phyloP scores from a whole-genome alignment of 78 protist species.

The Salpingoeca rosetta region DNA sequence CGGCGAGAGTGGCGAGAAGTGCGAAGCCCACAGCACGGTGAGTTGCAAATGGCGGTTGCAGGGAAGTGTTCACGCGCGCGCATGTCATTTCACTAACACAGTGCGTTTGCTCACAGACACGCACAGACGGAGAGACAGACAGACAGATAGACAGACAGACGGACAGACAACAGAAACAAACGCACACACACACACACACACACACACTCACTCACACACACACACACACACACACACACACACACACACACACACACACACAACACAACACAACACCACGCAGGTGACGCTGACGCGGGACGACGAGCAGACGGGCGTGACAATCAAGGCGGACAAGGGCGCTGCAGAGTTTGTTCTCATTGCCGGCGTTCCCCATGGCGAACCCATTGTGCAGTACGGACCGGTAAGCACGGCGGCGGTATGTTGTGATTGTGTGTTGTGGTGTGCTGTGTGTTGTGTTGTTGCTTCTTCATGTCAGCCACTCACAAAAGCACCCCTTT shows the following conservation, averaged over 20 bases:
- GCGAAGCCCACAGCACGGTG: background rate
- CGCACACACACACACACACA: no score
- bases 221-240: no score
- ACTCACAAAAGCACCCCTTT: no score
- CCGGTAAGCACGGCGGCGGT: no score
- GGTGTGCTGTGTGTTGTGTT: no score
- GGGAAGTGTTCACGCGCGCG: background rate
- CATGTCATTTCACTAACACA: background rate
- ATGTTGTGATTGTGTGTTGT: no score
- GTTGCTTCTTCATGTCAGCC: no score
- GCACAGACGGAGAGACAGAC: no score
- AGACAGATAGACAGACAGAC: no score
- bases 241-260: no score
- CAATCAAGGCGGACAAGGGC: background rate
- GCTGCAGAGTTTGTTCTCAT: background rate
- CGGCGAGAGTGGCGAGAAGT: background rate
- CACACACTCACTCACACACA: no score
- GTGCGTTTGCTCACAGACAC: background rate
- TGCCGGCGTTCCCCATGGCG: slow-evolving; percentile 19
- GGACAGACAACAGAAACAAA: no score
- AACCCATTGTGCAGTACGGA: slow-evolving; percentile 46
- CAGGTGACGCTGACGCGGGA: background rate
- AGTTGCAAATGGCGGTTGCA: background rate
- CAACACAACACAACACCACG: background rate
- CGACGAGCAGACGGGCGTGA: background rate